Evolutionary conservation across 106 monocot genomes (phyloP), one percentile per base, ranked within the genome.

Genomic region (Dendrobium huoshanense): DNA sequence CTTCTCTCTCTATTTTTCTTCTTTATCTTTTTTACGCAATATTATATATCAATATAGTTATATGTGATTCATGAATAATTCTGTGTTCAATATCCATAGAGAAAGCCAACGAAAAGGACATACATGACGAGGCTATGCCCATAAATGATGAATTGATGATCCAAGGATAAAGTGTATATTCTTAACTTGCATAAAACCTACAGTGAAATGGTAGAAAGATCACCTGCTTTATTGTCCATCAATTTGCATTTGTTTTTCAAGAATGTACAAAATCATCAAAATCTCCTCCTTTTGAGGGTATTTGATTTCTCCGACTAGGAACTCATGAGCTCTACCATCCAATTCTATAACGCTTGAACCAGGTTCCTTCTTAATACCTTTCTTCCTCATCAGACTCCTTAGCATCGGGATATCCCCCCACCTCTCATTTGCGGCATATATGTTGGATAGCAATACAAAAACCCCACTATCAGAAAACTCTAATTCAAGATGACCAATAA

Each of bases 371-470:
- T 65, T 90, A 59, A 90, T 77, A 40, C 88, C 77, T 37, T 75
- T 88, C n/a, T 80, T 77, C 59, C 45, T 87, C 95, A 95, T 88
- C 67, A 54, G 27, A 58, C 83, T 86, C 83, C 95, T 92, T 83
- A 89, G 61, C 87, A 78, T 84, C 15, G 29, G 61, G 4, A 95
- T 90, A 72, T 95, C 87, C 24, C 81, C 85, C 92, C 95, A 95
- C 48, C 83, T 88, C 27, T 88, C 87, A 15, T 73, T 82, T 77
- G 89, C 88, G 1, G 95, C 95, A 83, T 89, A 92, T 75, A 95
- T 86, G 67, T 95, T 95, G 2, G 95, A 90, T 43, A 95, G 75
- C 33, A 90, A 79, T 9, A 95, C 90, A 82, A 84, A 92, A 22
- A 87, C 90, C 18, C 92, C 89, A 77, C 92, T 92, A 72, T 87